Percentiles rank a stretch among this genome's conserved stretches.
phyloP scores from a whole-genome alignment of 176 grass and related monocot species.

The Carex myosuroides region DNA sequence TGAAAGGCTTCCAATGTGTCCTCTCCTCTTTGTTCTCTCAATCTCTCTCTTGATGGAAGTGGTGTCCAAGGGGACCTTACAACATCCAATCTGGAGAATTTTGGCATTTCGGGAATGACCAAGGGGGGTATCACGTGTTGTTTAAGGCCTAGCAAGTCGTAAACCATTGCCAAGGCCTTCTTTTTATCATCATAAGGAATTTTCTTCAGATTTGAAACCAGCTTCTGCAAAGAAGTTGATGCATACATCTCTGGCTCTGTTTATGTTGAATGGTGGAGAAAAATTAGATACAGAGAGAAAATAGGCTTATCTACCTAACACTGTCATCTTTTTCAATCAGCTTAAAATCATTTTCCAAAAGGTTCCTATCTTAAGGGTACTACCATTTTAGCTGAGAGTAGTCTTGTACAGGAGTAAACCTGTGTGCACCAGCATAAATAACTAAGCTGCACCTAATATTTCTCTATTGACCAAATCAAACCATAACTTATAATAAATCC shows the following conservation, averaged over 20 bases:
- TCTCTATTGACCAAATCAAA: neutral
- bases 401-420: neutral
- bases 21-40: neutral
- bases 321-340: neutral
- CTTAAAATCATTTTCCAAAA: neutral
- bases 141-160: neutral
- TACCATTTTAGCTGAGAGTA: neutral
- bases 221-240: neutral
- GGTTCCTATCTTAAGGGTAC: neutral
- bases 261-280: neutral
- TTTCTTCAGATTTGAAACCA: neutral
- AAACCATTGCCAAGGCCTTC: neutral
- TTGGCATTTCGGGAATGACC: slow-evolving; percentile 3
- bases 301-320: neutral
- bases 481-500: neutral
- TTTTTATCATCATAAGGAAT: neutral
- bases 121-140: neutral
- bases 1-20: neutral
- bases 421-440: neutral
- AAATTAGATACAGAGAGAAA: neutral
- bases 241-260: neutral
- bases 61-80: neutral
- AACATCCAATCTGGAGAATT: neutral
- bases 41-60: slow-evolving; percentile 1
- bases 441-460: neutral